These are phyloP conservation scores for Corylus heterophylla DNA, from an alignment of 306 rosid genomes.

Conservation along the genomic window DNA sequence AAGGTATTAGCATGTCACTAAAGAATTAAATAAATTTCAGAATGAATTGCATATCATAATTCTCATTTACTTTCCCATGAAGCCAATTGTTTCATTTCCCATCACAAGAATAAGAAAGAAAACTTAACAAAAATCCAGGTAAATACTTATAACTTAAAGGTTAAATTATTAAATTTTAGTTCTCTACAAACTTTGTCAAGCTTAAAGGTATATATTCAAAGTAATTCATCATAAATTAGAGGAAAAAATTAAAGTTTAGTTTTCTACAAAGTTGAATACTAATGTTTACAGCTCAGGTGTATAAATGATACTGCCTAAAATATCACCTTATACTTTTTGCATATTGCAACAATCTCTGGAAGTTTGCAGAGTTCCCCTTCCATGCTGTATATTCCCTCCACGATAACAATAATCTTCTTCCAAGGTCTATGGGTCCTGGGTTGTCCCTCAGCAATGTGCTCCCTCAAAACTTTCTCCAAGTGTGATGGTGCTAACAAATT, in stretches of 20 bases:
- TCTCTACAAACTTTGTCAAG: not conserved
- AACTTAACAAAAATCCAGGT: not conserved
- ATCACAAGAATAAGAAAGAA: not conserved
- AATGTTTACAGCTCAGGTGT: not conserved
- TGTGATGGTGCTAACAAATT: conserved; percentile 64
- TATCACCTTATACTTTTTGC: conserved; percentile 81
- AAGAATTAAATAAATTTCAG: not conserved
- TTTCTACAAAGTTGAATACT: not conserved
- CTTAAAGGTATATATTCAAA: not conserved
- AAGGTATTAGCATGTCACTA: not conserved
- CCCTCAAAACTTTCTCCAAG: conserved; percentile 85
- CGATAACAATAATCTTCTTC: conserved; percentile 86
- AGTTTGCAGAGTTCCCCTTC: conserved; percentile 97
- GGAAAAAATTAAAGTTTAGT: not conserved
- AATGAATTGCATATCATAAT: not conserved
- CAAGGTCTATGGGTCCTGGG: conserved; percentile 95
- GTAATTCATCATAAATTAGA: not conserved
- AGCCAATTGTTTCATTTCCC: not conserved
- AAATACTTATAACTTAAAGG: not conserved
- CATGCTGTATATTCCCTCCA: conserved; percentile 96
- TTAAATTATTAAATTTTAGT: not conserved
- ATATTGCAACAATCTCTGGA: conserved; percentile 82
- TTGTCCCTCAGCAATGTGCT: conserved; percentile 91
- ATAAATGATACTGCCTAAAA: not conserved
- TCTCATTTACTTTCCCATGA: not conserved